Percentiles rank a stretch among this genome's conserved stretches.
Conservation (phyloP, 495 filamentous ascomycete species). For the Penicillium robsamsonii region DNA sequence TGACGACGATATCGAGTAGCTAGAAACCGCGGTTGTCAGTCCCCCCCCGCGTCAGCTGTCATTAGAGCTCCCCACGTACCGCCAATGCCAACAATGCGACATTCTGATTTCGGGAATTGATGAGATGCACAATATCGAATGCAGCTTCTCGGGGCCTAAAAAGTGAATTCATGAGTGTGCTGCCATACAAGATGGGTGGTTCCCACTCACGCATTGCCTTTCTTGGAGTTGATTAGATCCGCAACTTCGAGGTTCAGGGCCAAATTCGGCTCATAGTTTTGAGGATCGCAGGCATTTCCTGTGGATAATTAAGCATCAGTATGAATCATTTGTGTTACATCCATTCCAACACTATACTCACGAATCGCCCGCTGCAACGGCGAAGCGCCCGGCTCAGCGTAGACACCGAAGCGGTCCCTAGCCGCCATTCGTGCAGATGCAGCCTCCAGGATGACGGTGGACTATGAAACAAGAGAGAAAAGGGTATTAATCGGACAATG, state of each 20-base stretch:
- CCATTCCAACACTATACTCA: slow-evolving; percentile 34
- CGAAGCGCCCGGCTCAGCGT: slow-evolving; percentile 73
- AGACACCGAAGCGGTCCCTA: slow-evolving; percentile 88
- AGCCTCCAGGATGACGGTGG: slow-evolving; percentile 71
- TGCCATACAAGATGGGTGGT: slow-evolving; percentile 10
- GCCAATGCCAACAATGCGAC: slow-evolving; percentile 83
- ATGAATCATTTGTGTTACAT: slow-evolving; percentile 8
- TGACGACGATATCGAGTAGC: slow-evolving; percentile 97
- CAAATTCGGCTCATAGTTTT: slow-evolving; percentile 96
- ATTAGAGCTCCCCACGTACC: slow-evolving; percentile 38
- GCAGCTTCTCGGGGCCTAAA: slow-evolving; percentile 86
- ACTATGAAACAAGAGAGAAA: slow-evolving; percentile 8
- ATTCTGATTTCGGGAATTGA: slow-evolving; percentile 96
- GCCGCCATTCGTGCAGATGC: slow-evolving; percentile 92
- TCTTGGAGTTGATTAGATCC: slow-evolving; percentile 96
- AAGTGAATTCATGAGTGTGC: slow-evolving; percentile 14
- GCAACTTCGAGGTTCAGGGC: slow-evolving; percentile 95
- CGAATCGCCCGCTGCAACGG: slow-evolving; percentile 92
- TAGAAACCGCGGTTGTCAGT: slow-evolving; percentile 39
- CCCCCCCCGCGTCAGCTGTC: slow-evolving; percentile 20
- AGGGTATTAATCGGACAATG: slow-evolving; percentile 8
- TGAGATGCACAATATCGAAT: slow-evolving; percentile 85
- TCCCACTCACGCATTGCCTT: slow-evolving; percentile 76
- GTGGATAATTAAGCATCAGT: slow-evolving; percentile 4
- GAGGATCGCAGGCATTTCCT: slow-evolving; percentile 91